phyloP scores from a whole-genome alignment of 805 yeast species.

The Saturnispora ahearnii region DNA sequence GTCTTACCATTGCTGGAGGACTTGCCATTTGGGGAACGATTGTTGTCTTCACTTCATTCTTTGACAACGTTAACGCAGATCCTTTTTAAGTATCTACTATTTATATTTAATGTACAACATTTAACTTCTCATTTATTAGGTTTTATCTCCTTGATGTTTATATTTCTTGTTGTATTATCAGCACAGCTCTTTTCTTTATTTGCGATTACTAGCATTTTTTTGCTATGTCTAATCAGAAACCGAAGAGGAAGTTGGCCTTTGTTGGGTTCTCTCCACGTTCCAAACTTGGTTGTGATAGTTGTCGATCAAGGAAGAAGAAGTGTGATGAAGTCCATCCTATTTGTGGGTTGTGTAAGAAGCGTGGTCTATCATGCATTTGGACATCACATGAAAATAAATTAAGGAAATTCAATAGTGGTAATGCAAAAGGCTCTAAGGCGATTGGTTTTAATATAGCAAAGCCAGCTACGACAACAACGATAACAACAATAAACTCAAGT shows the following conservation, averaged over 20 bases:
- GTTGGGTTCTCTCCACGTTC: slow-evolving; percentile 30
- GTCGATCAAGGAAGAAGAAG: slow-evolving; percentile 39
- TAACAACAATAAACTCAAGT: slow-evolving; percentile 4
- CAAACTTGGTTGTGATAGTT: slow-evolving; percentile 31
- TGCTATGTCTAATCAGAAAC: background rate
- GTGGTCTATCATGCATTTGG: slow-evolving; percentile 25
- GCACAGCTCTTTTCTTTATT: no score
- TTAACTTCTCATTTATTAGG: background rate
- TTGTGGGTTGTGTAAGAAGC: slow-evolving; percentile 35
- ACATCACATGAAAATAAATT: background rate
- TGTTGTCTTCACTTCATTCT: slow-evolving; percentile 71
- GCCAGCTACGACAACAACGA: background rate
- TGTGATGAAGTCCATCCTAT: slow-evolving; percentile 41
- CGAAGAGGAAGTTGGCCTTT: slow-evolving; percentile 11
- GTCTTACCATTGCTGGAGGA: slow-evolving; percentile 82
- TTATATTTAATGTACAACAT: background rate
- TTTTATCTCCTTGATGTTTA: background rate
- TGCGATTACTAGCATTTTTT: background rate
- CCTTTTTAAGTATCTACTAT: slow-evolving; percentile 14
- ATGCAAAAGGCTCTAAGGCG: background rate
- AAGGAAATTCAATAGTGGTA: background rate
- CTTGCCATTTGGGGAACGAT: slow-evolving; percentile 72
- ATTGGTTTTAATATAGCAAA: background rate
- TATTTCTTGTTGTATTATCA: no score
- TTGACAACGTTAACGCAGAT: slow-evolving; percentile 43